Evolutionary conservation across 73 alveolate genomes (phyloP).

Genomic region (Paramecium tetraurelia): DNA sequence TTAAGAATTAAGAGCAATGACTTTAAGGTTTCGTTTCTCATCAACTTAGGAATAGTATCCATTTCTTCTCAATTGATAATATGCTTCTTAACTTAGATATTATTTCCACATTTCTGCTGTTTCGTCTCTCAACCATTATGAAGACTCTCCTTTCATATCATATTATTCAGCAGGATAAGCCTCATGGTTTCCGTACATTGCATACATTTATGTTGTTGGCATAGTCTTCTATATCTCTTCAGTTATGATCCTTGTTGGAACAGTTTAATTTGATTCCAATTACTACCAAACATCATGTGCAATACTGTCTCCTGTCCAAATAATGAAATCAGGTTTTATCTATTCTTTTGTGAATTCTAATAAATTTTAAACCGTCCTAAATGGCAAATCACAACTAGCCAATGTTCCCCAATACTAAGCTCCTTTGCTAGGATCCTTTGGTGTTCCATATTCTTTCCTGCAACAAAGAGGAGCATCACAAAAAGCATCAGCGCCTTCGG

Average conservation of each 20-base stretch:
- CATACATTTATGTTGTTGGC: slow-evolving; percentile 62
- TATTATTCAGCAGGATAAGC: slow-evolving; percentile 73
- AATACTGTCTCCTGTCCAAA: slow-evolving; percentile 97
- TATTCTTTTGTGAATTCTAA: slow-evolving; percentile 51
- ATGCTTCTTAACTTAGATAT: slow-evolving; percentile 27
- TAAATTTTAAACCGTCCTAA: slow-evolving; percentile 64
- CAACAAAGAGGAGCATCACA: slow-evolving; percentile 89
- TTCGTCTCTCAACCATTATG: slow-evolving; percentile 58
- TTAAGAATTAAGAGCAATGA: slow-evolving; percentile 79
- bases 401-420: slow-evolving; percentile 71
- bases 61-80: neutral
- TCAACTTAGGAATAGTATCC: slow-evolving; percentile 54
- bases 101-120: slow-evolving; percentile 53
- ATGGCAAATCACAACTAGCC: slow-evolving; percentile 73
- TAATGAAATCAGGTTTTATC: slow-evolving; percentile 82
- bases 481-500: slow-evolving; percentile 69
- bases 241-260: slow-evolving; percentile 52
- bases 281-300: slow-evolving; percentile 89
- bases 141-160: slow-evolving; percentile 33
- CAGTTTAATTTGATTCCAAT: slow-evolving; percentile 41
- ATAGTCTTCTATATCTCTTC: slow-evolving; percentile 36
- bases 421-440: slow-evolving; percentile 59
- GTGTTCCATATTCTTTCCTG: slow-evolving; percentile 69
- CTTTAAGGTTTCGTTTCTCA: slow-evolving; percentile 71
- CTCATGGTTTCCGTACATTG: slow-evolving; percentile 79